phyloP scores from a whole-genome alignment of 2,329 filamentous ascomycete species.

The Fusarium tuaranense region DNA sequence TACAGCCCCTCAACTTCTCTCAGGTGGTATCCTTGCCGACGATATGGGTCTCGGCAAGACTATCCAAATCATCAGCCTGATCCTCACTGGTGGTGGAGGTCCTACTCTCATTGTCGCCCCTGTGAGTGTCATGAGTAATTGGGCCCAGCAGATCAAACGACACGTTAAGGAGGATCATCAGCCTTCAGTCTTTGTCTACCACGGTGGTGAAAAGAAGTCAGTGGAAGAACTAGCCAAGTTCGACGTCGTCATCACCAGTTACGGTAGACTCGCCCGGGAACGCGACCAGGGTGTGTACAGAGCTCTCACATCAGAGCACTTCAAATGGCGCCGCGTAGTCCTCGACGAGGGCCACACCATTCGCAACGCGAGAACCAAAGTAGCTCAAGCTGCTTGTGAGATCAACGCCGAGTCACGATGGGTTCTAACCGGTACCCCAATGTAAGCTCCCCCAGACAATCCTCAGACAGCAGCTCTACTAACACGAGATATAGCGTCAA shows the following conservation, averaged over 20 bases:
- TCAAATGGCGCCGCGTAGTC: slow-evolving; percentile 82
- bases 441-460: slow-evolving; percentile 59
- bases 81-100: slow-evolving; percentile 69
- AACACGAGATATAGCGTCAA: slow-evolving; percentile 70
- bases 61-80: slow-evolving; percentile 84
- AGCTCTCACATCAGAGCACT: slow-evolving; percentile 49
- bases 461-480: slow-evolving; percentile 29
- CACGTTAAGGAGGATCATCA: slow-evolving; percentile 75
- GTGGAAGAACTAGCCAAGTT: slow-evolving; percentile 70
- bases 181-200: slow-evolving; percentile 79
- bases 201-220: slow-evolving; percentile 72
- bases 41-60: slow-evolving; percentile 96
- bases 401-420: slow-evolving; percentile 80
- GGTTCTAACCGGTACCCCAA: slow-evolving; percentile 85
- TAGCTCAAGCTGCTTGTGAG: slow-evolving; percentile 74
- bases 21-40: slow-evolving; percentile 85
- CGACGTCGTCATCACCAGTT: slow-evolving; percentile 86
- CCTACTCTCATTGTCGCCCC: slow-evolving; percentile 85
- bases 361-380: slow-evolving; percentile 80
- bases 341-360: slow-evolving; percentile 88
- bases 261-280: slow-evolving; percentile 80
- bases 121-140: slow-evolving; percentile 90
- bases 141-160: slow-evolving; percentile 81
- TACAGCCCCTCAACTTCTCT: slow-evolving; percentile 72
- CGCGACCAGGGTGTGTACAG: slow-evolving; percentile 60